These are phyloP conservation scores for Tricholoma furcatifolium DNA, from an alignment of 768 basidiomycete genomes.

Conservation along the genomic window DNA sequence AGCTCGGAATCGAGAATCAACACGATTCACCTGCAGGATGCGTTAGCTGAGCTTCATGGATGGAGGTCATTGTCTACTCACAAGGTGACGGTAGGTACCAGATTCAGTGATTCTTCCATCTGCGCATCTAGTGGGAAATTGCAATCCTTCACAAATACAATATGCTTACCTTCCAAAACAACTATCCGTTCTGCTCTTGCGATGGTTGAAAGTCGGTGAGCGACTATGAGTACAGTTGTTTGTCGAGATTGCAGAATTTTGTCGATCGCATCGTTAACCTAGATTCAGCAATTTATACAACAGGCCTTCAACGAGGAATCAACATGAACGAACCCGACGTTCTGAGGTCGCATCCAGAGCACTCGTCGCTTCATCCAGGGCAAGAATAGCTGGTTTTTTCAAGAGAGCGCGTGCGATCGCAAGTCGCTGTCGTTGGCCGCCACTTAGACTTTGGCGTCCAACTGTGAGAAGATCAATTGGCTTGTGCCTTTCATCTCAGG, in stretches of 20 bases:
- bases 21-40: constrained; percentile 50
- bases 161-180: constrained; percentile 73
- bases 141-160: not conserved
- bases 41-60: not conserved
- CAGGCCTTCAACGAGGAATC: not conserved
- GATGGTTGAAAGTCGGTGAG: constrained; percentile 87
- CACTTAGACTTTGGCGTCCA: constrained; percentile 66
- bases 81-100: constrained; percentile 78
- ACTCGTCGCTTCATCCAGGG: constrained; percentile 88
- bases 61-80: constrained; percentile 30
- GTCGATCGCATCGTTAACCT: constrained; percentile 91
- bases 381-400: constrained; percentile 84
- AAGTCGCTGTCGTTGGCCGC: constrained; percentile 79
- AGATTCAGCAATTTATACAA: not conserved
- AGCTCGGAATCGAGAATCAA: constrained; percentile 76
- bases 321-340: constrained; percentile 51
- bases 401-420: constrained; percentile 87
- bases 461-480: constrained; percentile 36
- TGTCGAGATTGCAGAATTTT: constrained; percentile 76
- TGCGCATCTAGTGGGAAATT: constrained; percentile 21
- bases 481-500: not conserved
- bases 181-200: constrained; percentile 88
- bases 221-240: constrained; percentile 88
- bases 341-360: constrained; percentile 89
- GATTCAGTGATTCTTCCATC: constrained; percentile 80